Percentiles rank a stretch among this genome's conserved stretches.
phyloP scores from a whole-genome alignment of 2,329 filamentous ascomycete species.

The Fusarium foetens region DNA sequence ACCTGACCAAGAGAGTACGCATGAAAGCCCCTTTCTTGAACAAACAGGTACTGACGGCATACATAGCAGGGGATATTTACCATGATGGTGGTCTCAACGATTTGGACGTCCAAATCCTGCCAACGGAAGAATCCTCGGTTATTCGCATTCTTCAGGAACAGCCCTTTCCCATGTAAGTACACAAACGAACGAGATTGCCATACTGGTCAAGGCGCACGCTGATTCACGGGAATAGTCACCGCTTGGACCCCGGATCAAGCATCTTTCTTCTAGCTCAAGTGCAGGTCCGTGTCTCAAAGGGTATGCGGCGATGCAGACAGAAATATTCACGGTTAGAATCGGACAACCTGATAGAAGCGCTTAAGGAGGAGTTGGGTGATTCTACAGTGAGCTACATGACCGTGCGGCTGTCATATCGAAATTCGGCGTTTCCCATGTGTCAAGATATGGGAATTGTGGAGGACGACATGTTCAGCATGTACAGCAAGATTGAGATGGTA shows the following conservation, averaged over 20 bases:
- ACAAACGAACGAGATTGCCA: neutral
- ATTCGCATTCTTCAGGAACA: conserved; percentile 60
- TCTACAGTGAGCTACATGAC: conserved; percentile 60
- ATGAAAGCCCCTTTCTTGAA: neutral
- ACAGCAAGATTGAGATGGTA: conserved; percentile 64
- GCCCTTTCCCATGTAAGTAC: conserved; percentile 54
- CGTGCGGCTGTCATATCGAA: conserved; percentile 63
- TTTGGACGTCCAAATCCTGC: conserved; percentile 58
- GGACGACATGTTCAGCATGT: conserved; percentile 53
- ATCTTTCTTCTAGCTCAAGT: conserved; percentile 62
- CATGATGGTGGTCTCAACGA: conserved; percentile 62
- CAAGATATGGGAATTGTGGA: conserved; percentile 34
- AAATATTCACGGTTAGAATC: conserved; percentile 54
- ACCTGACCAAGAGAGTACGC: conserved; percentile 37
- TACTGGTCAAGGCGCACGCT: neutral
- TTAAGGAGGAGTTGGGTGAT: conserved; percentile 66
- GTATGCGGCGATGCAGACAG: conserved; percentile 9
- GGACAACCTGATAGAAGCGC: conserved; percentile 67
- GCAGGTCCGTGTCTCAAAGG: conserved; percentile 44
- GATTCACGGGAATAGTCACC: conserved; percentile 48
- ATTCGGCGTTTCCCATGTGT: conserved; percentile 63
- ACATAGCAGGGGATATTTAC: conserved; percentile 46
- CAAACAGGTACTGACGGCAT: conserved; percentile 3
- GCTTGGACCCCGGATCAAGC: conserved; percentile 56
- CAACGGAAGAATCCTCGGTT: conserved; percentile 54